These are phyloP conservation scores for Flaveria sonorensis DNA, from an alignment of 129 eudicot genomes.

Conservation along the genomic window DNA sequence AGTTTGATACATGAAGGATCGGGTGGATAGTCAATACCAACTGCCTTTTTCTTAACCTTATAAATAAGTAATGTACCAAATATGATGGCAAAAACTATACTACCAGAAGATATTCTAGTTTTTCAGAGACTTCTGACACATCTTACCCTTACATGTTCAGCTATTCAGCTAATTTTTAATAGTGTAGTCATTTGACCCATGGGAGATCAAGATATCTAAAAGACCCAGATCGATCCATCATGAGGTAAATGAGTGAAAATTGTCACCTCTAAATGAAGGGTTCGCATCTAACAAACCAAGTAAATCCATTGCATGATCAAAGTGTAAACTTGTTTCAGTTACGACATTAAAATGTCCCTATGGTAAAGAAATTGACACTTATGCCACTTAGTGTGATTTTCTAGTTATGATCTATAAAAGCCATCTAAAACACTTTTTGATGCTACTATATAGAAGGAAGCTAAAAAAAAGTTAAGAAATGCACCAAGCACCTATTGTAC, in stretches of 20 bases:
- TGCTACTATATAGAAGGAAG: neutral
- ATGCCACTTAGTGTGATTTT: neutral
- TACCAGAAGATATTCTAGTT: neutral
- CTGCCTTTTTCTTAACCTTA: neutral
- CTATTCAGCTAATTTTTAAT: neutral
- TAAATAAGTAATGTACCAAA: neutral
- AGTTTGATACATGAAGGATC: neutral
- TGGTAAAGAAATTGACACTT: neutral
- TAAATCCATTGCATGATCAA: neutral
- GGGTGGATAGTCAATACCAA: neutral
- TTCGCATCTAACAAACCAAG: neutral
- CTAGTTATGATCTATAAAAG: neutral
- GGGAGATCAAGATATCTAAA: neutral
- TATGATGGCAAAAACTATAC: neutral
- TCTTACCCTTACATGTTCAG: neutral
- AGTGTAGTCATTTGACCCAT: neutral
- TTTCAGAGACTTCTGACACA: neutral
- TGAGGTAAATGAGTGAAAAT: neutral
- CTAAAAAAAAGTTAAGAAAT: neutral
- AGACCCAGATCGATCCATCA: neutral
- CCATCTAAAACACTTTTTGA: neutral
- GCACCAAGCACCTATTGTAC: slow-evolving; percentile 32
- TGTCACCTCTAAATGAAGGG: neutral
- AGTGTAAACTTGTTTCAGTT: neutral
- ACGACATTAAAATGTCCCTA: neutral